Base-by-base conservation (phyloP, 768 basidiomycete species). In the Tylopilus vinaceipallidus region DNA sequence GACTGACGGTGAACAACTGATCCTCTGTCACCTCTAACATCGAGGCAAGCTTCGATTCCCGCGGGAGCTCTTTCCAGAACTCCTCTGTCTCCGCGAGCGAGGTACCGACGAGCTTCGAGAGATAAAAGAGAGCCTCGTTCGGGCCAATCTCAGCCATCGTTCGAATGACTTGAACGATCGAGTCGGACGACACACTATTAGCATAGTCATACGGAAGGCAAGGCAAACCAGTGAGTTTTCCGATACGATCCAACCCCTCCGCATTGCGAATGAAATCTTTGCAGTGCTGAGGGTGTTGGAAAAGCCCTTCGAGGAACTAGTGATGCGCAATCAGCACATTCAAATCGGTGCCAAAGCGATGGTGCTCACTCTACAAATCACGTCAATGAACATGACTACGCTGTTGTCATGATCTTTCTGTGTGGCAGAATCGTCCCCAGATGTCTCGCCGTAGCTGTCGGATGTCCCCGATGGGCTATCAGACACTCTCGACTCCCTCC, bases 301-400 rank as follows among this genome's bases (percentile, higher is more conserved):
- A 95, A 35, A 98, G 77, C 6, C 97, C 95, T 66, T 95, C 92
- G 46, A 95, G 77, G 68, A 97, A 95, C 91, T 95, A 42, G 23
- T 19, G 11, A 32, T 16, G 20, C 1, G 27, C 17, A 17, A 14
- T 63, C 36, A 56, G 40, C 14, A 38, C 10, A n/a, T 19, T 20
- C 20, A 4, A 27, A 36, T 33, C 29, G 38, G 38, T 43, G 35
- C 7, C 2, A 36, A 43, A 30, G 38, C n/a, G n/a, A n/a, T 24
- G 14, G n/a, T 20, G 62, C 81, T 69, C 67, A 91, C 91, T 61
- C 88, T 78, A 48, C 88, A 84, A 46, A 91, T 71, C 35, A 87
- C 77, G 63, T 92, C 91, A 41, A 93, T 83, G 67, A 80, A 91
- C 37, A 84, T 81, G 9, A 92, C 83, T 22, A 92, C 71, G 33